phyloP scores from a whole-genome alignment of 2,329 filamentous ascomycete genomes.

The Penicillium decumbens region DNA sequence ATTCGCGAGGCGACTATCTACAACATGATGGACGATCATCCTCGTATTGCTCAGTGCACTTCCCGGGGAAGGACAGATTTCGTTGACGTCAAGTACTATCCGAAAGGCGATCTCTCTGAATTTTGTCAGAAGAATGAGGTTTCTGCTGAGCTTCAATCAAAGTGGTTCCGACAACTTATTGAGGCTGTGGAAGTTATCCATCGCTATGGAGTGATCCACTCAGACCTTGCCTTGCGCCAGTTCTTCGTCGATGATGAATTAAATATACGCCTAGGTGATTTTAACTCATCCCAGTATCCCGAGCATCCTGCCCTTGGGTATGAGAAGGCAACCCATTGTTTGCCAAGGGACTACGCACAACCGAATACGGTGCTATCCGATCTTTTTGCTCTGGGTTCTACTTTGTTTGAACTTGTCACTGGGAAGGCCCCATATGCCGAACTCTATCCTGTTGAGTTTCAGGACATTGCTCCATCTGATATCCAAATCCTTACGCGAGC shows the following conservation, averaged over 20 bases:
- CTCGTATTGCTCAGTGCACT: conserved; percentile 5
- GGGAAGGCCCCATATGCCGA: conserved; percentile 6
- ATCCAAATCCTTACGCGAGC: too few species aligned
- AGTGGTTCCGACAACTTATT: conserved; percentile 20
- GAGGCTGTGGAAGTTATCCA: conserved; percentile 19
- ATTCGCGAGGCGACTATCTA: conserved; percentile 3
- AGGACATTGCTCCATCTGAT: too few species aligned
- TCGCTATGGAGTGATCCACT: conserved; percentile 17
- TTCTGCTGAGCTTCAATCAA: conserved; percentile 3
- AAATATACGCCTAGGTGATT: conserved; percentile 21
- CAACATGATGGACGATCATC: conserved; percentile 1
- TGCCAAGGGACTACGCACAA: conserved; percentile 13
- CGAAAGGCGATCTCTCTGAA: conserved; percentile 2
- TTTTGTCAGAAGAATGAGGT: conserved; percentile 2
- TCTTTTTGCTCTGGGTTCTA: conserved; percentile 16
- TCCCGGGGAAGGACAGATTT: background rate
- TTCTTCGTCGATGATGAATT: conserved; percentile 18
- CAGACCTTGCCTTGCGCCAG: conserved; percentile 21
- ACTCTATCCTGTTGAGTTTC: background rate
- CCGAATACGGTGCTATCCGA: conserved; percentile 10
- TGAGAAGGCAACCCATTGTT: conserved; percentile 17
- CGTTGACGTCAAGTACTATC: conserved; percentile 11
- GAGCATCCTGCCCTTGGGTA: conserved; percentile 11
- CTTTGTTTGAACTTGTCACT: conserved; percentile 10
- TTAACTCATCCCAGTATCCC: conserved; percentile 16